Percentiles rank a stretch among this genome's conserved stretches.
Evolutionary conservation across 257 asterid genomes (phyloP).

Genomic region (Capsicum chinense): DNA sequence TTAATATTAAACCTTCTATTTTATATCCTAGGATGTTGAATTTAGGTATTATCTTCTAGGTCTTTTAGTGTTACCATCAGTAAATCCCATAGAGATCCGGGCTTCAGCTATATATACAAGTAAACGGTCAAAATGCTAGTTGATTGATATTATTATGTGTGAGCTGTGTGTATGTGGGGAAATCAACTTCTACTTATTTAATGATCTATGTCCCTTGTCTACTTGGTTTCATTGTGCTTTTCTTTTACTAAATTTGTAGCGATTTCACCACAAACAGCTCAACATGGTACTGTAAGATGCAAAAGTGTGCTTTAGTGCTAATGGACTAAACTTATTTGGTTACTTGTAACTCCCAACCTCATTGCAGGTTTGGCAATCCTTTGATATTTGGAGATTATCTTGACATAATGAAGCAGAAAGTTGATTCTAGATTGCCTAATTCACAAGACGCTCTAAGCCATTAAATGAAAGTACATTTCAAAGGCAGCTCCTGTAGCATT

Average conservation of each 20-base stretch:
- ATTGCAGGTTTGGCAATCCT: conserved; percentile 59
- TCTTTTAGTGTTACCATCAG: background rate
- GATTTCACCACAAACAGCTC: too few relatives aligned
- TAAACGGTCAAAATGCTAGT: background rate
- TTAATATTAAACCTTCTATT: background rate
- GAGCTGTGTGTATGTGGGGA: too few relatives aligned
- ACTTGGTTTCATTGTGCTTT: too few relatives aligned
- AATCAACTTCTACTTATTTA: too few relatives aligned
- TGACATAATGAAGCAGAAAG: conserved; percentile 51
- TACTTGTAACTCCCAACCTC: background rate
- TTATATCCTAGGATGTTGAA: background rate
- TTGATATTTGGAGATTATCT: conserved; percentile 69
- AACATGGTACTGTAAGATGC: too few relatives aligned
- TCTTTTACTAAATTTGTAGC: too few relatives aligned
- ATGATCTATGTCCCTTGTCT: too few relatives aligned
- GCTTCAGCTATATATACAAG: background rate
- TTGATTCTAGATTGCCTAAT: conserved; percentile 51
- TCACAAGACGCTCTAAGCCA: conserved; percentile 51
- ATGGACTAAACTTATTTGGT: background rate
- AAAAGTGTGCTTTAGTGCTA: too few relatives aligned
- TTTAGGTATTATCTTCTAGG: background rate
- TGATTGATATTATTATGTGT: background rate
- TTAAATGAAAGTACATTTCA: conserved; percentile 37
- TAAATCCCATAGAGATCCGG: background rate
- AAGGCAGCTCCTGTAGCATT: conserved; percentile 35